Percentiles rank a stretch among this genome's conserved stretches.
Evolutionary conservation across 2,329 filamentous ascomycete species (phyloP).

Genomic region (Xylaria sp.): DNA sequence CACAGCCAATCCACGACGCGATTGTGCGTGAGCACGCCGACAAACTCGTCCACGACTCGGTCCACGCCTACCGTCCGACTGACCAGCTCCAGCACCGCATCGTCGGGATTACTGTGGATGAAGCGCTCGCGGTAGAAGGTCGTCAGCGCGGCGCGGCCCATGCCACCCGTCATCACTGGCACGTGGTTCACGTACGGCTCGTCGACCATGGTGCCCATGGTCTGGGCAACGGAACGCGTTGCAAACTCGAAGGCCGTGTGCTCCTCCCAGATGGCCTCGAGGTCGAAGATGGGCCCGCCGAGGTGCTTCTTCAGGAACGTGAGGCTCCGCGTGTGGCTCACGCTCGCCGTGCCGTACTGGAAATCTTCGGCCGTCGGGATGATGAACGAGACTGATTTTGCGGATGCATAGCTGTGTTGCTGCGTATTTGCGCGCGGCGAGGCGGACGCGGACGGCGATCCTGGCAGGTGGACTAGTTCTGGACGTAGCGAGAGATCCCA

Average conservation of each 20-base stretch:
- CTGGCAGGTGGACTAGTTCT: conserved; percentile 47
- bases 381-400: conserved; percentile 47
- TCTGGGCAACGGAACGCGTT: conserved; percentile 73
- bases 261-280: conserved; percentile 83
- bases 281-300: conserved; percentile 74
- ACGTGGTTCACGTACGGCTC: conserved; percentile 66
- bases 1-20: conserved; percentile 75
- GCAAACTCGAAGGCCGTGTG: conserved; percentile 78
- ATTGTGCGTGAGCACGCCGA: conserved; percentile 72
- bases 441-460: conserved; percentile 25
- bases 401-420: conserved; percentile 27
- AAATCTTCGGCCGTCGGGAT: conserved; percentile 57
- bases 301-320: conserved; percentile 71
- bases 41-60: conserved; percentile 76
- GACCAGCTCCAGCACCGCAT: conserved; percentile 74
- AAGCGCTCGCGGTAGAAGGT: conserved; percentile 79
- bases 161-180: conserved; percentile 73
- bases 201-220: conserved; percentile 72
- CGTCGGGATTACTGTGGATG: conserved; percentile 76
- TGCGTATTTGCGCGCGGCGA: conserved; percentile 4
- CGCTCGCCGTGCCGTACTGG: conserved; percentile 62
- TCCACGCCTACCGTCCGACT: conserved; percentile 78
- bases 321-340: conserved; percentile 74
- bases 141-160: conserved; percentile 71
- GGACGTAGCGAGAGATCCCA: conserved; percentile 43